Evolutionary conservation across 1,284 basidiomycete genomes (phyloP).

Genomic region (Gymnopus androsaceus): DNA sequence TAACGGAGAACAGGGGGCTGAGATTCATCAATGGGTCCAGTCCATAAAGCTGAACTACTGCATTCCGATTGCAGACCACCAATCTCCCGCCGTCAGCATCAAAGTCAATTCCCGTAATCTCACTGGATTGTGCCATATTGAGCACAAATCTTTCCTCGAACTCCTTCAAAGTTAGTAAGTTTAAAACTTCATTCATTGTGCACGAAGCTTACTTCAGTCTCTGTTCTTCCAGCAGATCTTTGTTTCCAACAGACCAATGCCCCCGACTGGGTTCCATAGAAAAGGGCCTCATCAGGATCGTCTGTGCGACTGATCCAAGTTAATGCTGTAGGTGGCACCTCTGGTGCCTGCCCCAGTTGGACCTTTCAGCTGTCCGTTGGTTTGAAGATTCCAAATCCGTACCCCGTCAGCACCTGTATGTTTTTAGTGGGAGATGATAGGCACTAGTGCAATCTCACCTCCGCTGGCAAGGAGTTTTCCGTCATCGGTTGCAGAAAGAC

Average conservation of each 20-base stretch:
- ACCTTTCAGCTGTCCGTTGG: background rate
- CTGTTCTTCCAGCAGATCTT: background rate
- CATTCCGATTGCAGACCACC: background rate
- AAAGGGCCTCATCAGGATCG: background rate
- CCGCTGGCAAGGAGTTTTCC: conserved; percentile 1
- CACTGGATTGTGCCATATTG: background rate
- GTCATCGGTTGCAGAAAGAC: background rate
- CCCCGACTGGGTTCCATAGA: background rate
- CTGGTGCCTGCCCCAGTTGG: background rate
- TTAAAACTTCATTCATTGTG: background rate
- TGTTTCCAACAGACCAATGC: background rate
- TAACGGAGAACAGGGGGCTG: background rate
- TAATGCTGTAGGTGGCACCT: background rate
- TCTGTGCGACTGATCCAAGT: background rate
- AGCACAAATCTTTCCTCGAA: background rate
- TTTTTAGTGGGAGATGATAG: too few relatives aligned
- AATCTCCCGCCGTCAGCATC: background rate
- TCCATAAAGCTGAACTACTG: too few relatives aligned
- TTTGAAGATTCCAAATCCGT: background rate
- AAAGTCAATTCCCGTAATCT: background rate
- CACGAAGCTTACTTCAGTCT: too few relatives aligned
- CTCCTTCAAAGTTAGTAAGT: background rate
- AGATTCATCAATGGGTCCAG: too few relatives aligned
- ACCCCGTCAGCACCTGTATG: background rate
- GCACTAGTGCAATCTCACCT: background rate